Conservation (phyloP, 1,284 basidiomycete genomes). For the Tilletia horrida region DNA sequence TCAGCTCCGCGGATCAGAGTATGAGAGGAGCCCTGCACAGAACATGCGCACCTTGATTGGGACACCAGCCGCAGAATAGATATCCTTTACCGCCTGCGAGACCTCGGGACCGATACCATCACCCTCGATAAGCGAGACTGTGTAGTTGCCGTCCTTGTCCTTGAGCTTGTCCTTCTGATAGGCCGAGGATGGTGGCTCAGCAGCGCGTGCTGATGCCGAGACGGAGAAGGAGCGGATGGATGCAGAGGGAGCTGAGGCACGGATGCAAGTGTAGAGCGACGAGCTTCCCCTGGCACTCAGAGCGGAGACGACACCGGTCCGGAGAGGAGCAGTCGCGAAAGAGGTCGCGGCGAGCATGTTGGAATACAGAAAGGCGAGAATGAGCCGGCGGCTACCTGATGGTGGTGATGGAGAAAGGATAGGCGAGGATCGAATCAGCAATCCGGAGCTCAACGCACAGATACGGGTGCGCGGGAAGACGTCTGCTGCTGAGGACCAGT, state of each 20-base stretch:
- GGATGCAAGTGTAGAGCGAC: background rate
- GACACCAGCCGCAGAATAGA: slow-evolving; percentile 75
- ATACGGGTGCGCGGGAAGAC: too few species aligned
- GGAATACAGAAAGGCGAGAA: too few species aligned
- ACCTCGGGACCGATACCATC: slow-evolving; percentile 99
- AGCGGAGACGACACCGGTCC: too few species aligned
- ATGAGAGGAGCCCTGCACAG: too few species aligned
- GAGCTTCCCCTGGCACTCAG: background rate
- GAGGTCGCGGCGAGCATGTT: too few species aligned
- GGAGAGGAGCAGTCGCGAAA: too few species aligned
- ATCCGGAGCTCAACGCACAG: too few species aligned
- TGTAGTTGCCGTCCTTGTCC: slow-evolving; percentile 72
- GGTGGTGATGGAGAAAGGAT: too few species aligned
- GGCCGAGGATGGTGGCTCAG: slow-evolving; percentile 31
- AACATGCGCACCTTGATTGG: slow-evolving; percentile 34
- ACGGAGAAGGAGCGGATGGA: slow-evolving; percentile 10
- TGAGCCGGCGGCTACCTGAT: too few species aligned
- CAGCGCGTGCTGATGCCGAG: slow-evolving; percentile 9
- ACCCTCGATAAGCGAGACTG: slow-evolving; percentile 85
- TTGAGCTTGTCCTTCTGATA: slow-evolving; percentile 47
- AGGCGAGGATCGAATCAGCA: too few species aligned
- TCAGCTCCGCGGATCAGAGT: slow-evolving; percentile 2
- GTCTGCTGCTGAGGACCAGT: too few species aligned
- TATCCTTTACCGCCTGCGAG: slow-evolving; percentile 88
- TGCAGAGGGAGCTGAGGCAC: background rate